A percentile compares a stretch with the other conserved stretches of the same genome.
Conservation (phyloP, 345 rosid species). For the Populus euphratica region DNA sequence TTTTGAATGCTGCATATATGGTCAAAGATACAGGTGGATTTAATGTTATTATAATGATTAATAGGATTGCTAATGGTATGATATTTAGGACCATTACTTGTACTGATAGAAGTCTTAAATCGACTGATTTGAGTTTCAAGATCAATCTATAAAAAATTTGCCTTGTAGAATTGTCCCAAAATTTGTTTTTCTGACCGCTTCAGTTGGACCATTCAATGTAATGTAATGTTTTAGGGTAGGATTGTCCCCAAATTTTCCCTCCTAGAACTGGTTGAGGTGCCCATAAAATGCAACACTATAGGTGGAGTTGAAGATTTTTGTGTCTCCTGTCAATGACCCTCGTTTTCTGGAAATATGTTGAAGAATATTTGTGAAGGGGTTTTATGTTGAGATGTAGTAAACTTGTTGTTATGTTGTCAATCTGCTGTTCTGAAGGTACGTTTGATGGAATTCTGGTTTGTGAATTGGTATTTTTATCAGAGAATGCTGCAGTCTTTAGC, state of each 20-base stretch:
- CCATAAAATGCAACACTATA: background rate
- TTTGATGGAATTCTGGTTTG: background rate
- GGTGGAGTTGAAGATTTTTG: background rate
- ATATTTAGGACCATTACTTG: background rate
- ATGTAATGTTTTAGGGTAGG: background rate
- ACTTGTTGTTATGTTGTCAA: background rate
- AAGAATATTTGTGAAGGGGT: background rate
- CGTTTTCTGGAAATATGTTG: background rate
- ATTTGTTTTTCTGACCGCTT: background rate
- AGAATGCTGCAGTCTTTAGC: background rate
- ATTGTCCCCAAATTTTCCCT: background rate
- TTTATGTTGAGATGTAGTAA: background rate
- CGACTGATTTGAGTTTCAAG: background rate
- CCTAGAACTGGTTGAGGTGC: background rate
- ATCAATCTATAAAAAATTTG: background rate
- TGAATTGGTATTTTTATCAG: background rate
- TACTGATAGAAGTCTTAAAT: background rate
- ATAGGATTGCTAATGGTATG: background rate
- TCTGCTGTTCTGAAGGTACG: background rate
- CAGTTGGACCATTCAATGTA: background rate
- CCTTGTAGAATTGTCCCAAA: background rate
- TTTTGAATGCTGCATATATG: background rate
- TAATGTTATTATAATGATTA: background rate
- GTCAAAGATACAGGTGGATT: background rate
- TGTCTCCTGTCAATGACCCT: background rate